Evolutionary conservation across 1,284 basidiomycete species (phyloP).

Genomic region (Amylostereum areolatum): DNA sequence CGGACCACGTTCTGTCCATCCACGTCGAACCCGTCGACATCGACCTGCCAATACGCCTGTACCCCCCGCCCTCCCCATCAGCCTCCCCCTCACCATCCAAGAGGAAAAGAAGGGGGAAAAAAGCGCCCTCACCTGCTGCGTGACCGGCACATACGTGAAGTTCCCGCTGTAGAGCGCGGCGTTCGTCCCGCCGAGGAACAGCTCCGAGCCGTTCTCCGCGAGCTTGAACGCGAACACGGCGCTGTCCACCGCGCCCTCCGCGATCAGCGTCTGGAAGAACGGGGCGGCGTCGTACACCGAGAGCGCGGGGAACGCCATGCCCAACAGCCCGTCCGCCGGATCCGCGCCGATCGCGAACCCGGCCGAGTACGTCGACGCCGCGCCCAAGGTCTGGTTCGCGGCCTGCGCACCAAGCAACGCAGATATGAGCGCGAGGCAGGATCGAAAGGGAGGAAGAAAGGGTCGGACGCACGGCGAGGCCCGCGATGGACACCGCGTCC

Average conservation of each 20-base stretch:
- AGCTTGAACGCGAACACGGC: not conserved
- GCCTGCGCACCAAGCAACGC: conserved; percentile 7
- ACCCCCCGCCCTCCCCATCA: not conserved
- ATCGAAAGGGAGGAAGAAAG: too few species aligned
- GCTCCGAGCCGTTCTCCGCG: conserved; percentile 20
- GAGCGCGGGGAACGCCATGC: conserved; percentile 22
- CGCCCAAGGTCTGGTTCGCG: conserved; percentile 17
- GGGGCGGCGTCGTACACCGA: conserved; percentile 16
- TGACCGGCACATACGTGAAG: conserved; percentile 18
- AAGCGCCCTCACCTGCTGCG: not conserved
- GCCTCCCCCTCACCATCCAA: too few species aligned
- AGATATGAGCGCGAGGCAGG: too few species aligned
- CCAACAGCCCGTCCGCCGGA: conserved; percentile 24
- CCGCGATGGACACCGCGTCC: conserved; percentile 18
- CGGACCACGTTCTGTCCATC: conserved; percentile 8
- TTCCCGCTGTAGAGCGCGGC: conserved; percentile 11
- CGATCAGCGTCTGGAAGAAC: conserved; percentile 11
- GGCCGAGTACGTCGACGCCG: conserved; percentile 16
- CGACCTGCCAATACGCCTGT: conserved; percentile 22
- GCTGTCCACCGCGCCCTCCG: not conserved
- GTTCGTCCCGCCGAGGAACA: conserved; percentile 35
- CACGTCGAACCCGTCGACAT: conserved; percentile 13
- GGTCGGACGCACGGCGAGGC: conserved; percentile 8
- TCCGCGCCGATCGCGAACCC: conserved; percentile 17
- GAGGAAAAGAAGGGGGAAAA: not conserved